Evolutionary conservation across 1,139 yeast species (phyloP).

Genomic region (Protomyces macrosporus): DNA sequence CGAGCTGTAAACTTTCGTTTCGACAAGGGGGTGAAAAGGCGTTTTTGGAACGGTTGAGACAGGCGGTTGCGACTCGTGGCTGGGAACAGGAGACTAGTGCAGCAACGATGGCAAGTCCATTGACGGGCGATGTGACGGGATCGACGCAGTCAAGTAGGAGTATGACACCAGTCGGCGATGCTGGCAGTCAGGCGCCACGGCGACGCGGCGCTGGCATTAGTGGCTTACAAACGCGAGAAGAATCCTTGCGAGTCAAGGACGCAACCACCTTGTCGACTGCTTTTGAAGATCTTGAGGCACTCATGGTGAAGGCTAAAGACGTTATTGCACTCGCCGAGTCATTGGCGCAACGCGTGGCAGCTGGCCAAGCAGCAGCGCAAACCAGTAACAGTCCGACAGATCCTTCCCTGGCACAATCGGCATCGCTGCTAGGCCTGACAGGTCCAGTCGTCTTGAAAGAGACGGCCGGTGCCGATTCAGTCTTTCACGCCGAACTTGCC

Average conservation of each 20-base stretch:
- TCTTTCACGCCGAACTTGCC: slow-evolving; percentile 48
- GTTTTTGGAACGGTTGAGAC: slow-evolving; percentile 20
- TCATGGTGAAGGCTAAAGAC: slow-evolving; percentile 74
- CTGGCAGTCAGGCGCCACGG: slow-evolving; percentile 20
- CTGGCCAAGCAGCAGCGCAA: slow-evolving; percentile 2
- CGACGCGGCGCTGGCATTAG: slow-evolving; percentile 54
- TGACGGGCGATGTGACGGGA: slow-evolving; percentile 24
- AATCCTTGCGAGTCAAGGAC: slow-evolving; percentile 53
- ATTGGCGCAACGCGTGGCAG: slow-evolving; percentile 42
- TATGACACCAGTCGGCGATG: slow-evolving; percentile 1
- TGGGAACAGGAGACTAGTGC: neutral
- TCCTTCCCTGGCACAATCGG: slow-evolving; percentile 34
- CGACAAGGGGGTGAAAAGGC: slow-evolving; percentile 12
- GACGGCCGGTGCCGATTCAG: slow-evolving; percentile 39
- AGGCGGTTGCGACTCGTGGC: slow-evolving; percentile 17
- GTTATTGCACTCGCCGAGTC: slow-evolving; percentile 53
- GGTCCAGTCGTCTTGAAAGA: slow-evolving; percentile 41
- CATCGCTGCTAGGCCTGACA: slow-evolving; percentile 38
- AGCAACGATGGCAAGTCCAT: neutral
- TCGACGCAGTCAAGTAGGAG: slow-evolving; percentile 20
- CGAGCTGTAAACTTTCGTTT: slow-evolving; percentile 7
- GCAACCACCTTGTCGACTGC: slow-evolving; percentile 63
- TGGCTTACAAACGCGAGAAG: slow-evolving; percentile 60
- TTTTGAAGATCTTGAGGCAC: slow-evolving; percentile 66
- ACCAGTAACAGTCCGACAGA: slow-evolving; percentile 32